Evolutionary conservation across 2,329 filamentous ascomycete genomes (phyloP).

Genomic region (Leptographium wingfieldii): DNA sequence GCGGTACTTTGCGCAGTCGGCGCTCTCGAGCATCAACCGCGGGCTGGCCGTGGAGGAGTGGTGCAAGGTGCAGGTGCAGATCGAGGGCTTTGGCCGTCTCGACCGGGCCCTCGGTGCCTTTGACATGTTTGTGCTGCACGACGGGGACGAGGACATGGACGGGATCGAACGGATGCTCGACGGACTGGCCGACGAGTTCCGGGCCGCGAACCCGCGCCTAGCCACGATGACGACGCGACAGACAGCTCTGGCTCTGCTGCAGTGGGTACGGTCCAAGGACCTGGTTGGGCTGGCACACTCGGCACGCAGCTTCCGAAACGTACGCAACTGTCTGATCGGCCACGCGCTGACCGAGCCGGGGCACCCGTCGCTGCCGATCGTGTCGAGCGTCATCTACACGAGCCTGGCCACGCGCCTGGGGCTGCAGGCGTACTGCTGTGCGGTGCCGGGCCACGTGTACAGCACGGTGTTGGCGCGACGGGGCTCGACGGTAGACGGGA

Average conservation of each 20-base stretch:
- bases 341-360: constrained; percentile 59
- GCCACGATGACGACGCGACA: constrained; percentile 45
- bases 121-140: constrained; percentile 77
- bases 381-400: constrained; percentile 80
- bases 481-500: constrained; percentile 48
- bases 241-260: constrained; percentile 55
- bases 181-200: constrained; percentile 44
- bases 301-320: constrained; percentile 49
- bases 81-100: constrained; percentile 27
- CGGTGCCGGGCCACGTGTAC: constrained; percentile 77
- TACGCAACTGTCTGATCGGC: constrained; percentile 82
- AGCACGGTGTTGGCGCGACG: constrained; percentile 55
- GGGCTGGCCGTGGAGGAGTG: constrained; percentile 68
- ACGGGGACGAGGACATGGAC: constrained; percentile 58
- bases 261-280: constrained; percentile 55
- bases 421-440: constrained; percentile 64
- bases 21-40: constrained; percentile 71
- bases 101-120: constrained; percentile 71
- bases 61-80: constrained; percentile 37
- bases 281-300: constrained; percentile 27
- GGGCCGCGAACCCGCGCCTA: constrained; percentile 37
- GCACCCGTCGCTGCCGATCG: constrained; percentile 73
- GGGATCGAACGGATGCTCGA: constrained; percentile 42
- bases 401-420: constrained; percentile 62
- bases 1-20: constrained; percentile 56